Evolutionary conservation across 257 asterid species (phyloP), one percentile per base, ranked within the genome.

Genomic region (Capsicum baccatum): DNA sequence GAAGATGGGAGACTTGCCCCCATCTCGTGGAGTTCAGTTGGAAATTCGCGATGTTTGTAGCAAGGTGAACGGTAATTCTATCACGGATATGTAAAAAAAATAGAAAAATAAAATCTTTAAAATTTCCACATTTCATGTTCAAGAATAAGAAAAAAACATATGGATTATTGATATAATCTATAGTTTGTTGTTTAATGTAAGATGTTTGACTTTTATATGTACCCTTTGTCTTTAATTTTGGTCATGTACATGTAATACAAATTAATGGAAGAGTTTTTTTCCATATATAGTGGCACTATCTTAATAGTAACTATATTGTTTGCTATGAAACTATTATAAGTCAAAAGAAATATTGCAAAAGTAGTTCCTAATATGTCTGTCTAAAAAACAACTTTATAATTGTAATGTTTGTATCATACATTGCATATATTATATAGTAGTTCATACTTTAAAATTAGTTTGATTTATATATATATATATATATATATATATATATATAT

Each of bases 41-140:
- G 83, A 79, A 79, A 58, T 79, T 64, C 83, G 83, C 12, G 70
- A 79, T 8, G 83, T 79, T 17, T 79, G 83, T 6, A 79, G 57
- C 39, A 33, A 9, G 55, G 83, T 79, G 11, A 79, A 79, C 16
- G 70, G 69, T 19, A 37, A 57, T 47, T 39, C 56, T 0, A 48
- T 79, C 2, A 56, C 83, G 16, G 13, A 57, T 10, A 37, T 58
- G n/a, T 79, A 57, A 57, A 79, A 47, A 37, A 79, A 47, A 37
- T 1, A 5, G 3, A 47, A 71, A 1, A 3, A 0, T 4, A 71
- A 16, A n/a, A n/a, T 17, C 33, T n/a, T 9, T n/a, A 59, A 16
- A 59, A n/a, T 16, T 16, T 59, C 33, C 5, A 59, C 2, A 5
- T n/a, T 59, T n/a, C 1, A 16, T 56, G 26, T 16, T 59, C 3